Conservation (phyloP, 1,284 basidiomycete genomes). For the Ceratobasidium sp. region DNA sequence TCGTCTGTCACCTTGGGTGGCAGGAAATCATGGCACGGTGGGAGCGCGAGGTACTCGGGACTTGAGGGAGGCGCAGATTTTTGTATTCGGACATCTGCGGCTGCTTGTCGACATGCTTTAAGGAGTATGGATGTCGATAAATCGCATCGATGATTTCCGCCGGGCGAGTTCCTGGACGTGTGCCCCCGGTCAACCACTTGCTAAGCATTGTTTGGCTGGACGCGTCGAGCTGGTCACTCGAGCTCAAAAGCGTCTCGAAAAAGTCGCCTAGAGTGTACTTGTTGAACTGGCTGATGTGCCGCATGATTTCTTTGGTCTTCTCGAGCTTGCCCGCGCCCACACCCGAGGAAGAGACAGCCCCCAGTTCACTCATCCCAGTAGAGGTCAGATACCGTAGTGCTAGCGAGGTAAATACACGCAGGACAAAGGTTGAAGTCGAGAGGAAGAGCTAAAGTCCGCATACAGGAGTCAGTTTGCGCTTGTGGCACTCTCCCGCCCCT, state of each 20-base stretch:
- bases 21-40: not conserved
- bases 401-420: no score
- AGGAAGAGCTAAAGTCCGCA: no score
- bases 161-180: not conserved
- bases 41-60: not conserved
- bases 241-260: not conserved
- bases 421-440: no score
- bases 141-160: not conserved
- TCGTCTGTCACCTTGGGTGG: not conserved
- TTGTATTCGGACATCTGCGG: no score
- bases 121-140: not conserved
- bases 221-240: not conserved
- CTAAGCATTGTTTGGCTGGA: not conserved
- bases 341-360: no score
- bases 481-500: no score
- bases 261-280: conserved; percentile 1
- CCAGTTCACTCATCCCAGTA: no score
- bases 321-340: no score
- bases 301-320: no score
- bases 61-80: not conserved
- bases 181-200: not conserved
- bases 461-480: no score
- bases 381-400: no score
- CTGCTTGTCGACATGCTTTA: no score
- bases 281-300: not conserved